Base-by-base conservation (phyloP, 345 rosid species). In the Kernera saxatilis region DNA sequence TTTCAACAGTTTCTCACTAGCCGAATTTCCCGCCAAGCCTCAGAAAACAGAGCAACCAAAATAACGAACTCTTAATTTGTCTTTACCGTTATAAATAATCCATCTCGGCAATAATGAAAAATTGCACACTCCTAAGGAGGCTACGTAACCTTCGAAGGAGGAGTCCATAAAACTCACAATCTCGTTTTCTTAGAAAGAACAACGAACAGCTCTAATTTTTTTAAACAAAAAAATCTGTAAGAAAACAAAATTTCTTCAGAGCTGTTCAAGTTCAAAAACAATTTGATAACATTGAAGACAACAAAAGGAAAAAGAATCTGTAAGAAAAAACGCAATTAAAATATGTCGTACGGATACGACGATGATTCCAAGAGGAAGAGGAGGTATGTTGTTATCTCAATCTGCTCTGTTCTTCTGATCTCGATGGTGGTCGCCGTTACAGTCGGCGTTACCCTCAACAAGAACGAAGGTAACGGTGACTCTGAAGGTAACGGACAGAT, bases 341-440 rank as follows among this genome's bases (percentile, higher is more conserved):
- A 52, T 21, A 77, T 77, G 81, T 48, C 68, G 69, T 29, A 50
- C 50, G 77, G 71, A 5, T 30, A 71, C 58, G 76, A 64, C 12
- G 77, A 68, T 41, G 74, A 68, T 55, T 30, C 58, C 4, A 69
- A 72, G 57, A 85, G 72, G 53, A 81, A 80, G 74, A 89, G 59
- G 80, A 83, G 86, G 48, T 11, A 78, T 8, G 64, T 68, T 43
- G 22, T 77, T 0, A 80, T 82, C 8, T 77, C 74, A 6, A 44
- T 83, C 54, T 84, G 83, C 43, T 75, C 87, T 17, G 29, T 79
- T 54, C 84, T 92, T 35, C 62, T 87, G 19, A 81, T 83, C 50
- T 77, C 86, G 3, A 74, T 83, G 84, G 85, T 85, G 12, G 67
- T 83, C 2, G 92, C 89, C 0, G 89, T 86, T 7, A 70, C 89